phyloP scores from a whole-genome alignment of 2,329 filamentous ascomycete genomes.

The Botrytis tulipae region DNA sequence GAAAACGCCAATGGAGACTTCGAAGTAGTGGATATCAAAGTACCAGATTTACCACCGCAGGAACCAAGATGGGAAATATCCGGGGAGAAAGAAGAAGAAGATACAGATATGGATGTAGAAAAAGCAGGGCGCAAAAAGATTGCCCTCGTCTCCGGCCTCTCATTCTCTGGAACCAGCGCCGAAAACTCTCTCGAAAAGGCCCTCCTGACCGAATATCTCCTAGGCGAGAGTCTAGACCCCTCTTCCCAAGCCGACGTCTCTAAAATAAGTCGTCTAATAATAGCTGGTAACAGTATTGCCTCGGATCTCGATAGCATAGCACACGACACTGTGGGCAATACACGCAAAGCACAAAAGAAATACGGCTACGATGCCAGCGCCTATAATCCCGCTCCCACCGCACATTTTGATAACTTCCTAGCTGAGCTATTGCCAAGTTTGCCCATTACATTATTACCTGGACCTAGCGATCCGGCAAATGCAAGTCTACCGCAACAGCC shows the following conservation, averaged over 20 bases:
- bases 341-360: conserved; percentile 60
- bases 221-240: conserved; percentile 72
- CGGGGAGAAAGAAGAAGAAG: conserved; percentile 49
- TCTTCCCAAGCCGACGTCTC: conserved; percentile 58
- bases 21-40: conserved; percentile 84
- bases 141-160: conserved; percentile 84
- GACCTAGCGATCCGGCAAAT: conserved; percentile 82
- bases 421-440: conserved; percentile 78
- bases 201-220: conserved; percentile 80
- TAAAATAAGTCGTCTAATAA: conserved; percentile 78
- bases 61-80: conserved; percentile 74
- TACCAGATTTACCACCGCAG: conserved; percentile 82
- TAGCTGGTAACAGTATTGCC: conserved; percentile 83
- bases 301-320: conserved; percentile 32
- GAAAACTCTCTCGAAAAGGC: conserved; percentile 73
- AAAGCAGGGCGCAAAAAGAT: conserved; percentile 53
- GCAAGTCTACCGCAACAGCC: conserved; percentile 88
- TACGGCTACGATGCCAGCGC: conserved; percentile 90
- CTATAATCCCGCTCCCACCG: conserved; percentile 84
- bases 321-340: conserved; percentile 37
- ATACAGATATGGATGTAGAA: conserved; percentile 59
- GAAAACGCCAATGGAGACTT: conserved; percentile 92
- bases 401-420: conserved; percentile 81
- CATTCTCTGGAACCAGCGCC: conserved; percentile 71
- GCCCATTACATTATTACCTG: conserved; percentile 85